Evolutionary conservation across 805 yeast species (phyloP), one percentile per base, ranked within the genome.

Genomic region (Ascoidea asiatica): DNA sequence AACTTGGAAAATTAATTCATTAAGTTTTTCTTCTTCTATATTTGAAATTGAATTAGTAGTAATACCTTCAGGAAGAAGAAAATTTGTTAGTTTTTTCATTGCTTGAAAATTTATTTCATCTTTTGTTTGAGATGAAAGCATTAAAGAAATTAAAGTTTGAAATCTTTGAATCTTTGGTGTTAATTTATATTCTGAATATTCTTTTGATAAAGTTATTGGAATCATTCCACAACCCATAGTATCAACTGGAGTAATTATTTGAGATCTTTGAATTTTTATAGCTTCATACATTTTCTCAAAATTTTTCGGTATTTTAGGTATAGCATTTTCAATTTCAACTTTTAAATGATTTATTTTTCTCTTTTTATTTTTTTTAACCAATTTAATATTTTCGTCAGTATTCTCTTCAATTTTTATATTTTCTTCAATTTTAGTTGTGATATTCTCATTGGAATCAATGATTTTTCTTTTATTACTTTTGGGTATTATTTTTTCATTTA

Each of bases 51-150:
- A 74, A n/a, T 76, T 74, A 2, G 81, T 51, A 20, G 78, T 72
- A 4, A 82, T 57, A 0, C 88, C 88, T 17, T 72, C 66, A 4
- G 57, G 47, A 46, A 53, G 80, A 63, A 29, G 35, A 50, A 70
- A 65, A 36, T 55, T 52, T 42, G 84, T 79, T 50, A 90, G 63
- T 23, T 63, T 70, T 15, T 58, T 58, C 78, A 88, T 81, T 0
- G 92, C 94, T 38, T 70, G 72, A 44, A 70, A 82, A 48, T 86
- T 89, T 41, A 80, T 75, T 58, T 86, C 95, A 59, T 89, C 97
- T 56, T 83, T 88, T 1, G 97, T 89, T 53, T 89, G 97, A 0
- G 96, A 74, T 7, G 95, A 84, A 23, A 89, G 73, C 89, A 89
- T 84, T 43, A 89, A 67, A 3, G 95, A 79, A 0, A 88, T 68